Evolutionary conservation across 2,329 filamentous ascomycete species (phyloP).

Genomic region (Alternaria conjuncta): DNA sequence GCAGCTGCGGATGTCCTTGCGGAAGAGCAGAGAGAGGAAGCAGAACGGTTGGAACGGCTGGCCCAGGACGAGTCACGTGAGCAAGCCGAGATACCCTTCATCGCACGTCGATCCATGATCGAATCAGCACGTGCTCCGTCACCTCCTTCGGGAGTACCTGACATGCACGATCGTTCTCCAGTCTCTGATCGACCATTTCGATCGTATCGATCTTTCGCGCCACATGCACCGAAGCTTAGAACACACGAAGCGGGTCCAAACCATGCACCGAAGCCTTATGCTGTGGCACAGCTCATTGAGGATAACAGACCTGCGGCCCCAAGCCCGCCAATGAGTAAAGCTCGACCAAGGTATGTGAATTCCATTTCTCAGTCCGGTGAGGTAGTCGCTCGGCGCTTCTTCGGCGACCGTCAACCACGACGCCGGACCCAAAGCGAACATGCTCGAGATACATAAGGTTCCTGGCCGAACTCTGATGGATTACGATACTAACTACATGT

Average conservation of each 20-base stretch:
- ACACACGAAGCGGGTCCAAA: slow-evolving; percentile 18
- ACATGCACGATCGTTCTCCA: slow-evolving; percentile 20
- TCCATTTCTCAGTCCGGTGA: not conserved
- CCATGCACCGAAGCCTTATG: slow-evolving; percentile 21
- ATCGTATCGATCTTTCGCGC: slow-evolving; percentile 29
- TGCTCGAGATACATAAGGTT: not conserved
- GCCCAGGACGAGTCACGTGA: slow-evolving; percentile 14
- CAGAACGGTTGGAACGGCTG: not conserved
- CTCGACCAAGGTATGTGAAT: slow-evolving; percentile 26
- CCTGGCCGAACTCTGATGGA: not conserved
- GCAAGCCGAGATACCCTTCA: slow-evolving; percentile 3
- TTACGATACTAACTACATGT: slow-evolving; percentile 6
- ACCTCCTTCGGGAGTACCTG: slow-evolving; percentile 12
- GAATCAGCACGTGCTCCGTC: slow-evolving; percentile 22
- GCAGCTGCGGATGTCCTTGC: slow-evolving; percentile 2
- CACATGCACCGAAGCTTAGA: slow-evolving; percentile 27
- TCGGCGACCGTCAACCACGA: slow-evolving; percentile 1
- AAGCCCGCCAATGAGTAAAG: slow-evolving; percentile 41
- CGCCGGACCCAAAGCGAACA: not conserved
- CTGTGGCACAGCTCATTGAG: slow-evolving; percentile 31
- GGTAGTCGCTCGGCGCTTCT: not conserved
- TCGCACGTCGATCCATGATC: slow-evolving; percentile 2
- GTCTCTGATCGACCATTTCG: slow-evolving; percentile 21
- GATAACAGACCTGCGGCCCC: slow-evolving; percentile 44
- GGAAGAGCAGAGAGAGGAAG: slow-evolving; percentile 9